These are phyloP conservation scores for Kazachstania bromeliacearum DNA, from an alignment of 805 yeast genomes.

Conservation along the genomic window DNA sequence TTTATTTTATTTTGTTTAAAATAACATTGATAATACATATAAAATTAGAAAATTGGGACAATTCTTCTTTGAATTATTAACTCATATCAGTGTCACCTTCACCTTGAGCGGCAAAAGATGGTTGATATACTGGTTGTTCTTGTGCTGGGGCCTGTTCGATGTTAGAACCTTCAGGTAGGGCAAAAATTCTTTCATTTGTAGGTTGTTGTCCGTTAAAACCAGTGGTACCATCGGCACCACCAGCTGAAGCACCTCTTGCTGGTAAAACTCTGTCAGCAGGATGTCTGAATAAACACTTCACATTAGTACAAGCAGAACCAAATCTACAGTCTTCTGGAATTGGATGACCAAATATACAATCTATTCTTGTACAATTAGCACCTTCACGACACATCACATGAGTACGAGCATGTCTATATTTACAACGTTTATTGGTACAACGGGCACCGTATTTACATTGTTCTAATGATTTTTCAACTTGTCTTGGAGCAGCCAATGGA, in stretches of 20 bases:
- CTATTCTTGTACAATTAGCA: conserved; percentile 62
- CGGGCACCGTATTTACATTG: conserved; percentile 72
- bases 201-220: conserved; percentile 20
- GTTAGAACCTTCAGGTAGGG: conserved; percentile 64
- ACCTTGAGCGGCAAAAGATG: conserved; percentile 17
- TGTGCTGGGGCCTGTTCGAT: conserved; percentile 57
- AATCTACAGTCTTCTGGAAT: conserved; percentile 70
- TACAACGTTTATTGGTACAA: conserved; percentile 73
- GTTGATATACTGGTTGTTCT: conserved; percentile 25
- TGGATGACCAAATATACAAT: conserved; percentile 80
- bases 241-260: conserved; percentile 10
- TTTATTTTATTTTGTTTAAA: conserved; percentile 6
- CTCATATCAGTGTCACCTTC: conserved; percentile 22
- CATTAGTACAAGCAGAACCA: conserved; percentile 65
- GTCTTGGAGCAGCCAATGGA: conserved; percentile 13
- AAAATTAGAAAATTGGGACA: background rate
- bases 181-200: conserved; percentile 60
- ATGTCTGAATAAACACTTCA: conserved; percentile 63
- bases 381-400: conserved; percentile 76
- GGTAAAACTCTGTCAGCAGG: conserved; percentile 60
- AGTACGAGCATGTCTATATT: conserved; percentile 75
- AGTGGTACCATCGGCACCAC: conserved; percentile 16
- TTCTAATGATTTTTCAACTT: conserved; percentile 50
- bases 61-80: conserved; percentile 5
- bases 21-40: conserved; percentile 1